Evolutionary conservation across 2,329 filamentous ascomycete species (phyloP).

Genomic region (Magnaporthales sp.): DNA sequence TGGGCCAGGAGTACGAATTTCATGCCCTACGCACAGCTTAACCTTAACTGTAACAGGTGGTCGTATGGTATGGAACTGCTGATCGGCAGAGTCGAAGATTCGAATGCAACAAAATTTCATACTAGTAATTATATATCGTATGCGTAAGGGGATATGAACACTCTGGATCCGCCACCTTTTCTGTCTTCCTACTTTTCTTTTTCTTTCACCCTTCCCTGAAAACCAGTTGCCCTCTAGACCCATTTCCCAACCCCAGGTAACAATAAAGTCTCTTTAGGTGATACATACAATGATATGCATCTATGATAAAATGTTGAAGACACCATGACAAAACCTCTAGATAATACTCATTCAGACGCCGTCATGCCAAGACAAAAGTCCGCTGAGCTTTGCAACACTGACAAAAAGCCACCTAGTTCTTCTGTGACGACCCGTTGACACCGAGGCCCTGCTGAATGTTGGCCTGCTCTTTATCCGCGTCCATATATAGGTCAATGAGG

Average conservation of each 20-base stretch:
- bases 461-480: constrained; percentile 55
- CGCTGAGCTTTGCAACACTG: background rate
- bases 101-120: background rate
- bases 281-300: background rate
- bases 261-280: background rate
- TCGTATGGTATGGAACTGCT: background rate
- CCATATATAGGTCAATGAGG: constrained; percentile 92
- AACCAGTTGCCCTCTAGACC: too few relatives aligned
- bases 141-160: background rate
- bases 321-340: background rate
- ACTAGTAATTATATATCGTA: background rate
- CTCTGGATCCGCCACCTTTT: background rate
- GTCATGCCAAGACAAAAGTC: background rate
- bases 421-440: background rate
- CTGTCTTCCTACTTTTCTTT: background rate
- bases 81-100: background rate
- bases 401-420: constrained; percentile 1
- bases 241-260: background rate
- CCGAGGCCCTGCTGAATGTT: background rate
- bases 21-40: too few relatives aligned
- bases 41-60: too few relatives aligned
- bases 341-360: background rate
- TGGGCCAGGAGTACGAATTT: too few relatives aligned
- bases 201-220: background rate
- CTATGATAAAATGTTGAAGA: background rate